Percentiles rank a stretch among this genome's conserved stretches.
Conservation (phyloP, 352 stramenopile species). For the Phytophthora syringae region DNA sequence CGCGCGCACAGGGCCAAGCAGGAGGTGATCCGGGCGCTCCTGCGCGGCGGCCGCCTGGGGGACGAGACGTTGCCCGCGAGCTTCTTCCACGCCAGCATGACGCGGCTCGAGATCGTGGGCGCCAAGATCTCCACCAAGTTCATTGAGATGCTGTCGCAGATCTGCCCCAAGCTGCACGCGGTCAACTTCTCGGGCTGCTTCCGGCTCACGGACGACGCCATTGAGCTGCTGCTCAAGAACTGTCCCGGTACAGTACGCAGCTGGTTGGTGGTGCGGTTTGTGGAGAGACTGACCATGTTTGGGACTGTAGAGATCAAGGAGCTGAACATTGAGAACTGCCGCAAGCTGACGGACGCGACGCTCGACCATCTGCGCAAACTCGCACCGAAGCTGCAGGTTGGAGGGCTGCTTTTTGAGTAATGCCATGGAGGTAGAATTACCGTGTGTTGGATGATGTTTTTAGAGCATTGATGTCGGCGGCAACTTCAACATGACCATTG, state of each 20-base stretch:
- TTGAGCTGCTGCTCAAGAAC: conserved; percentile 80
- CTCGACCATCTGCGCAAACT: conserved; percentile 82
- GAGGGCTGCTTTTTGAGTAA: background rate
- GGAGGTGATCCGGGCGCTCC: conserved; percentile 82
- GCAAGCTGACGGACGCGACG: conserved; percentile 84
- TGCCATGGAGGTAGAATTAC: background rate
- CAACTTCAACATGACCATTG: conserved; percentile 92
- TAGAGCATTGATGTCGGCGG: conserved; percentile 87
- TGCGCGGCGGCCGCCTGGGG: conserved; percentile 72
- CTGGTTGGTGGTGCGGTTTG: background rate
- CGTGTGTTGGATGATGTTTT: background rate
- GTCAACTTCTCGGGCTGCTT: conserved; percentile 91
- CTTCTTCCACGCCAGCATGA: conserved; percentile 91
- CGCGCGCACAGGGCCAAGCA: conserved; percentile 89
- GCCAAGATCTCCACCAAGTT: conserved; percentile 87
- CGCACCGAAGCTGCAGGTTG: conserved; percentile 82
- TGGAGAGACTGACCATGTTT: background rate
- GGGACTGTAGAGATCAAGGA: conserved; percentile 79
- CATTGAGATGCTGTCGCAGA: conserved; percentile 72
- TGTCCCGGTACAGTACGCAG: conserved; percentile 59
- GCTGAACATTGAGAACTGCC: conserved; percentile 90
- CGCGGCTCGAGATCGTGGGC: conserved; percentile 83
- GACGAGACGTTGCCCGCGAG: conserved; percentile 83
- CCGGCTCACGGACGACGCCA: conserved; percentile 85
- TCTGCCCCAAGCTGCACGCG: conserved; percentile 84